Base-by-base conservation (phyloP, 164 flowering plant species). In the Vitis cinerea region DNA sequence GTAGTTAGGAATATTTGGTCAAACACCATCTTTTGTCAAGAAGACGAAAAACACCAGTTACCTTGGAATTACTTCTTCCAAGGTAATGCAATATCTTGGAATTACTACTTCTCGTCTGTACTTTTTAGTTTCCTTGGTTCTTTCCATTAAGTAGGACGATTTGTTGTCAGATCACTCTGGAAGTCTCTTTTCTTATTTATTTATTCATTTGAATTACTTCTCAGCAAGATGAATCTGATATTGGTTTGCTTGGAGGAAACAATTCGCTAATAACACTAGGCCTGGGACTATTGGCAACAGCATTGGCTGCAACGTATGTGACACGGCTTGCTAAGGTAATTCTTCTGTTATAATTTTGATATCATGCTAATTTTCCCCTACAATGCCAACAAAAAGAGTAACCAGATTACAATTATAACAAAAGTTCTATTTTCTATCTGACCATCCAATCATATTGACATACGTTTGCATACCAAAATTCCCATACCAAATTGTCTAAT, bases 171-270 rank as follows among this genome's bases (percentile, higher is more conserved):
- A 8, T 19, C 56, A 13, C 8, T 12, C 16, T 53, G 15, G 8
- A 53, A 53, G n/a, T 13, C 56, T 53, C n/a, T 53, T n/a, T 3
- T 53, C n/a, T 53, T 53, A 5, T 17, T 58, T 58, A n/a, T 53
- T 53, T 12, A 52, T 53, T 53, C 61, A 59, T 17, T 2, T 59
- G 17, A 80, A 58, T 52, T 37, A 37, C 31, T 27, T 83, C 71
- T 37, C 86, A 92, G 99, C 97, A 94, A 87, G 99, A 94, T 70
- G 99, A 91, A 77, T 85, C 97, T 58, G 87, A 80, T 0, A 17
- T 77, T 61, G 93, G 90, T 75, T 79, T 89, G 61, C 66, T 68
- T 15, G 97, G 97, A 71, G 97, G 97, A 52, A 87, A 83, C 67
- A 85, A 88, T 52, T 90, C 86, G 77, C 79, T 94, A 17, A 50